Evolutionary conservation across 176 grass and related monocot genomes (phyloP).

Genomic region (Eremochloa ophiuroides): DNA sequence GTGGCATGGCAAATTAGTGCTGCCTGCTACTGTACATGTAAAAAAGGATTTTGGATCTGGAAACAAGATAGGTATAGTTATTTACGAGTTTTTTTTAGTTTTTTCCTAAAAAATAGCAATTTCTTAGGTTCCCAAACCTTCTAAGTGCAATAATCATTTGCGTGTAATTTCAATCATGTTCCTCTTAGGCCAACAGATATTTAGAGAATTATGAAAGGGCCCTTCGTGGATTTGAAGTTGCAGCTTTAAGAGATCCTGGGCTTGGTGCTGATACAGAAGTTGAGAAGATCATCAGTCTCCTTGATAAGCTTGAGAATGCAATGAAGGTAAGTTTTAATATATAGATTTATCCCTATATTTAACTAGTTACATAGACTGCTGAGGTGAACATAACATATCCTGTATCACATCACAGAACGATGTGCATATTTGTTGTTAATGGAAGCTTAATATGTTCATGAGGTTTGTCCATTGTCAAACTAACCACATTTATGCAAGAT

Average conservation of each 20-base stretch:
- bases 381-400: conserved; percentile 7
- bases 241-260: conserved; percentile 76
- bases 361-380: conserved; percentile 24
- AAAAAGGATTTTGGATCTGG: neutral
- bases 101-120: neutral
- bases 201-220: conserved; percentile 97
- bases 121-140: neutral
- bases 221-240: conserved; percentile 86
- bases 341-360: neutral
- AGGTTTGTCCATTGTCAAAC: neutral
- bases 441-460: neutral
- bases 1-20: neutral
- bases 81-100: neutral
- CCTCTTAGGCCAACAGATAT: conserved; percentile 80
- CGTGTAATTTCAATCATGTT: conserved; percentile 8
- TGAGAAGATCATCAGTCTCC: conserved; percentile 67
- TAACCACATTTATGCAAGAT: neutral
- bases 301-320: conserved; percentile 81
- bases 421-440: neutral
- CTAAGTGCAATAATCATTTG: conserved; percentile 2
- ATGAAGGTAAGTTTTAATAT: conserved; percentile 55
- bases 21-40: neutral
- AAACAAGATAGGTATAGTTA: neutral
- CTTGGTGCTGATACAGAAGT: conserved; percentile 73
- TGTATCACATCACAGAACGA: neutral